Evolutionary conservation across 148 eudicot species (phyloP), one percentile per base, ranked within the genome.

Genomic region (Mesembryanthemum crystallinum): DNA sequence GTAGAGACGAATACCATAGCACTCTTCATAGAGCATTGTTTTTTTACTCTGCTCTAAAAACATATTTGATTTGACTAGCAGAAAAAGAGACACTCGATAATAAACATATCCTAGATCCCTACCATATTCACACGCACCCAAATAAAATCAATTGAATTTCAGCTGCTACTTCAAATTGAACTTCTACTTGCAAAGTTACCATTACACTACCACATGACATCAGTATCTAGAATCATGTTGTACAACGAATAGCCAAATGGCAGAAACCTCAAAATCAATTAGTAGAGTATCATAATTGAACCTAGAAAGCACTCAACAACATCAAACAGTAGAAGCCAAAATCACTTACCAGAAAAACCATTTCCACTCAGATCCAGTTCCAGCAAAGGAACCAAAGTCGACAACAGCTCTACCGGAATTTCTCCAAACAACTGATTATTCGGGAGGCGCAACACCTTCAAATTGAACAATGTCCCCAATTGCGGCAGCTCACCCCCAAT

Each of bases 291-390:
- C 0, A 54, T 23, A 55, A 65, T 24, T n/a, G 2, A 28, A 13
- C 4, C 18, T 20, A 75, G n/a, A 24, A 9, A 2, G 0, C 12
- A 71, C 29, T 52, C 2, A 32, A n/a, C 5, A 10, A 27, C 0
- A 69, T 1, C 8, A 42, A 32, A 28, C 35, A 8, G 18, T 28
- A 45, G 51, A 32, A 45, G 30, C 14, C 55, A 73, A 51, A 14
- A 66, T 49, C 42, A 67, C 86, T 80, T 74, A 95, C 98, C 98
- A 8, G 94, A 90, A 85, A 95, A 95, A 61, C 92, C 91, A 76
- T 95, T 95, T 74, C 86, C 84, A 76, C 94, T 88, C 39, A 95
- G 94, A 95, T 95, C 97, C 75, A 95, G 76, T 73, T 95, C 94
- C 49, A 64, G 63, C 86, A 92, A 77, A 18, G 93, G 96, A 70